These are phyloP conservation scores for Dysphania ambrosioides DNA, from an alignment of 148 eudicot genomes.

Conservation along the genomic window DNA sequence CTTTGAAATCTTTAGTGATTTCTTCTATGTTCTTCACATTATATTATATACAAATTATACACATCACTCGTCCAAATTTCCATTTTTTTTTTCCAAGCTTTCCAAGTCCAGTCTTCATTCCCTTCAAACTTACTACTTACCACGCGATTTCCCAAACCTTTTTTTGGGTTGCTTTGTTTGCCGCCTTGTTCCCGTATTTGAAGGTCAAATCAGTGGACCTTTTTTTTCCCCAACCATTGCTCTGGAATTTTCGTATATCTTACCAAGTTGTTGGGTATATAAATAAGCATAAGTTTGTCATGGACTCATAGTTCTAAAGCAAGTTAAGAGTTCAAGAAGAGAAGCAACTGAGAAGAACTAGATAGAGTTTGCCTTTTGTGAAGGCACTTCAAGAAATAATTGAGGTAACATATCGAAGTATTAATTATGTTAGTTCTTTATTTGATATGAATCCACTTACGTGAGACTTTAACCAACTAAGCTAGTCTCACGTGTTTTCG, in stretches of 20 bases:
- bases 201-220: not conserved
- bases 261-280: no score
- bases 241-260: no score
- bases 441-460: no score
- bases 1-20: not conserved
- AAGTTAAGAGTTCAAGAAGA: not conserved
- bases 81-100: not conserved
- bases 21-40: not conserved
- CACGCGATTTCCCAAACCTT: conserved; percentile 5
- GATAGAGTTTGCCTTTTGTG: not conserved
- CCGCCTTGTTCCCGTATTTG: conserved; percentile 13
- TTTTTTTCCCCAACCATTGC: not conserved
- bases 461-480: no score
- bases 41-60: no score
- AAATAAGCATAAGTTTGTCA: not conserved
- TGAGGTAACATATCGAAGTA: not conserved
- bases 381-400: not conserved
- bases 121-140: conserved; percentile 7
- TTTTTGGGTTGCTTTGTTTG: not conserved
- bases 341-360: not conserved
- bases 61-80: not conserved
- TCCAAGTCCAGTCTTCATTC: not conserved
- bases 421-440: no score
- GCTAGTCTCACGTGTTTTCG: no score
- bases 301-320: not conserved